Evolutionary conservation across 192 early-diverging fungal genomes (phyloP).

Genomic region (Lobosporangium transversale): DNA sequence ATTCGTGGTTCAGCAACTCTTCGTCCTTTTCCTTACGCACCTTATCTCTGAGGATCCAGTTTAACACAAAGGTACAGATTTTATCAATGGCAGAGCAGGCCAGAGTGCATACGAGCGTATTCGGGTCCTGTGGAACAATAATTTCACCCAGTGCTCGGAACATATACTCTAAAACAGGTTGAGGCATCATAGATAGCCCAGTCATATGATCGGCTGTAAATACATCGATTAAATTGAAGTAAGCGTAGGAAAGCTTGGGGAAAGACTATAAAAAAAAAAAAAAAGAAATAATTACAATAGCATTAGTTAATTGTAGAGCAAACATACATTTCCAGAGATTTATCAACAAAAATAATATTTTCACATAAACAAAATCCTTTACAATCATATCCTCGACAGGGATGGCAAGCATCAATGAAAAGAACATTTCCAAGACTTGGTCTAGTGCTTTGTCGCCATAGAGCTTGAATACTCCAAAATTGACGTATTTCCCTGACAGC

Average conservation of each 20-base stretch:
- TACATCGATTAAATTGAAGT: constrained; percentile 74
- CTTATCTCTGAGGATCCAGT: constrained; percentile 55
- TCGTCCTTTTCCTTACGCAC: constrained; percentile 35
- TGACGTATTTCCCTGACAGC: constrained; percentile 84
- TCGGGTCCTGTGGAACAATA: constrained; percentile 60
- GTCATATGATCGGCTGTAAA: constrained; percentile 75
- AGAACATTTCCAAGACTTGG: constrained; percentile 67
- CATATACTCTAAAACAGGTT: constrained; percentile 72
- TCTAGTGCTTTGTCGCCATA: constrained; percentile 86
- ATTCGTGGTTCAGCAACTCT: constrained; percentile 11
- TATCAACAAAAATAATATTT: background rate
- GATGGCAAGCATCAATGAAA: constrained; percentile 76
- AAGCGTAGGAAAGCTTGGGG: constrained; percentile 67
- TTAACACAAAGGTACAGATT: constrained; percentile 75
- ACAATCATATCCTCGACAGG: constrained; percentile 82
- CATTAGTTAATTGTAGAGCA: background rate
- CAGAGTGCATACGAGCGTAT: constrained; percentile 58
- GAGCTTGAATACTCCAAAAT: constrained; percentile 91
- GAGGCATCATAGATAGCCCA: constrained; percentile 65
- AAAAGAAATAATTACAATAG: background rate
- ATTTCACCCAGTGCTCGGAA: constrained; percentile 81
- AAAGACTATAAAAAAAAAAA: constrained; percentile 62
- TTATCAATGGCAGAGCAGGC: constrained; percentile 80
- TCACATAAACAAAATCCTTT: constrained; percentile 17
- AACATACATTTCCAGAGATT: background rate